A percentile compares a stretch with the other conserved stretches of the same genome.
phyloP scores from a whole-genome alignment of 768 basidiomycete species.

The Trametes punicea region DNA sequence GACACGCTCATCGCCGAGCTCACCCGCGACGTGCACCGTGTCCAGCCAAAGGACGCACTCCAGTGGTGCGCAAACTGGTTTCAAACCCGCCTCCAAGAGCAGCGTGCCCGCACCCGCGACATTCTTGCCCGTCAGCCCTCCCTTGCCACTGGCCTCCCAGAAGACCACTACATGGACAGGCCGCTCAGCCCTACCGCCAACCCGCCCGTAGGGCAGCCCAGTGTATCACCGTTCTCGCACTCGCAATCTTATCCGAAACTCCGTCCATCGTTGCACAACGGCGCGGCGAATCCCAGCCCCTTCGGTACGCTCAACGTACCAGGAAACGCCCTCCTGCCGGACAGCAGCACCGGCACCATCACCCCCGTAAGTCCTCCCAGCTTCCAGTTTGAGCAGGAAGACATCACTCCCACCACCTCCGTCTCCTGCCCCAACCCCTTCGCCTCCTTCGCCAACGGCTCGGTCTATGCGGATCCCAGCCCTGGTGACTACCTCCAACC shows the following conservation, averaged over 20 bases:
- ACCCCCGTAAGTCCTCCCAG: conserved; percentile 42
- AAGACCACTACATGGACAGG: conserved; percentile 57
- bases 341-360: conserved; percentile 32
- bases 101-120: conserved; percentile 71
- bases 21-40: conserved; percentile 80
- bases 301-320: conserved; percentile 80
- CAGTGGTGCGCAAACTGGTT: conserved; percentile 97
- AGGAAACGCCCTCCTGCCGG: conserved; percentile 70
- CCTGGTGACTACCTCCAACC: conserved; percentile 69
- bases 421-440: conserved; percentile 42
- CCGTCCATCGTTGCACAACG: conserved; percentile 52
- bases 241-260: conserved; percentile 45
- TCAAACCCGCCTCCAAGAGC: conserved; percentile 81
- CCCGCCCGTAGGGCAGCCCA: conserved; percentile 35
- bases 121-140: conserved; percentile 53
- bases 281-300: conserved; percentile 54
- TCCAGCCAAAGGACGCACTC: conserved; percentile 85
- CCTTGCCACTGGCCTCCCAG: conserved; percentile 48
- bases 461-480: conserved; percentile 29
- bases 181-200: conserved; percentile 35
- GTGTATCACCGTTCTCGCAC: conserved; percentile 48
- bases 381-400: conserved; percentile 57
- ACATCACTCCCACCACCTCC: conserved; percentile 60
- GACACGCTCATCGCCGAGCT: conserved; percentile 80
- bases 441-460: conserved; percentile 33